Percentiles rank a stretch among this genome's conserved stretches.
Conservation (phyloP, 83 land plant genomes). For the Isoetes engelmannii region DNA sequence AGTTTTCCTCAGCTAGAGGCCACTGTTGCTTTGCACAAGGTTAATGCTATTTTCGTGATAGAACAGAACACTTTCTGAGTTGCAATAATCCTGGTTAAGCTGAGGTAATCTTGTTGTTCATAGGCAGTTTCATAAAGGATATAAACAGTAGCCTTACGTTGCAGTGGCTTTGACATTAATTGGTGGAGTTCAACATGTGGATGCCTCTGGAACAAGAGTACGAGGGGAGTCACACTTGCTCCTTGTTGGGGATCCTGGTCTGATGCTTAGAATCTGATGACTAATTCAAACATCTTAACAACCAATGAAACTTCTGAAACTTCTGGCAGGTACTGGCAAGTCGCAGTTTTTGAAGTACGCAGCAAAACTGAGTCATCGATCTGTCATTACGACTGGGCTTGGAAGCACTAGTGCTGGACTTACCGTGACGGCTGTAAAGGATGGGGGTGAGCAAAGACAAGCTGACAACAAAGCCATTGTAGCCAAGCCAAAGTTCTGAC, state of each 20-base stretch:
- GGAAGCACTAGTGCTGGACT: conserved; percentile 99
- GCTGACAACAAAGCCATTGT: no score
- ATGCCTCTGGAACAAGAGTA: conserved; percentile 88
- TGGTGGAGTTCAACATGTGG: conserved; percentile 94
- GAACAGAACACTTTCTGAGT: no score
- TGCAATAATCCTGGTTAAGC: no score
- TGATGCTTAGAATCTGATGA: no score
- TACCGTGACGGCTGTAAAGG: conserved; percentile 93
- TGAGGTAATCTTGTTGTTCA: no score
- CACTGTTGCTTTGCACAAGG: no score
- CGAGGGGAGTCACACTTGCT: conserved; percentile 95
- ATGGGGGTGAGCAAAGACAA: conserved; percentile 91
- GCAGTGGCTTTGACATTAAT: conserved; percentile 85
- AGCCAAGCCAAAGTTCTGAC: no score
- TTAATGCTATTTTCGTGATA: no score
- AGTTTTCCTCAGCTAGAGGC: no score
- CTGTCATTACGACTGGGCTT: conserved; percentile 91
- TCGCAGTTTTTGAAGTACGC: conserved; percentile 98
- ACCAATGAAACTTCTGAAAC: not conserved
- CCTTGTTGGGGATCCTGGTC: conserved; percentile 96
- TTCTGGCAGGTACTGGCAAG: conserved; percentile 74
- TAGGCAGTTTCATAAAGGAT: no score
- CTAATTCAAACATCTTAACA: no score
- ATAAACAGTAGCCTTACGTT: no score
- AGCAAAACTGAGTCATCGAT: conserved; percentile 88